Conservation (phyloP, 169 alveolate species). For the Cyclospora cayetanensis region DNA sequence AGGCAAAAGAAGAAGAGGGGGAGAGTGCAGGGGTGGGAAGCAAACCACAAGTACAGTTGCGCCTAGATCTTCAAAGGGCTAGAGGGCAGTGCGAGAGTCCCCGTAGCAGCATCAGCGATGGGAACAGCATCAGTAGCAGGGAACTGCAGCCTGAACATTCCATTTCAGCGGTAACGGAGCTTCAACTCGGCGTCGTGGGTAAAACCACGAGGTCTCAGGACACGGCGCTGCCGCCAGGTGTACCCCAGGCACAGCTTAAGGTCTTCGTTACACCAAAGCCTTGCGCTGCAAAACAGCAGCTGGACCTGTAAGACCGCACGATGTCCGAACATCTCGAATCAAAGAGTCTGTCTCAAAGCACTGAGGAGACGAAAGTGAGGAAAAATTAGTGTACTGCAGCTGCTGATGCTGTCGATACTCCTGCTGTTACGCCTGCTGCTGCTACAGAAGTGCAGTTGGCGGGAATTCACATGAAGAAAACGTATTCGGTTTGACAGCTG, state of each 20-base stretch:
- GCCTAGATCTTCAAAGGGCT: too few relatives aligned
- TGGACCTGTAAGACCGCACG: not conserved
- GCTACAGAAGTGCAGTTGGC: not conserved
- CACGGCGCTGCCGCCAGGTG: not conserved
- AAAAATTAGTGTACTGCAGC: too few relatives aligned
- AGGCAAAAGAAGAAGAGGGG: too few relatives aligned
- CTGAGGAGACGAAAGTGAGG: not conserved
- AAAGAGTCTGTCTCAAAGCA: not conserved
- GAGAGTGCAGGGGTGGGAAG: too few relatives aligned
- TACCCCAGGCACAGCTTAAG: not conserved
- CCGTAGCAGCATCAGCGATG: not conserved
- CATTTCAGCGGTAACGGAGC: not conserved
- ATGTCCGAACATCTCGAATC: not conserved
- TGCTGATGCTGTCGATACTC: too few relatives aligned
- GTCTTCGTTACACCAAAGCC: not conserved
- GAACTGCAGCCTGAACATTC: not conserved
- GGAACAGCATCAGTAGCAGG: not conserved
- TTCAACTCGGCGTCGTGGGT: not conserved
- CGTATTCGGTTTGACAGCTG: not conserved
- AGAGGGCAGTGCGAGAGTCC: too few relatives aligned
- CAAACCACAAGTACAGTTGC: too few relatives aligned
- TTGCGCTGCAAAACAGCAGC: not conserved
- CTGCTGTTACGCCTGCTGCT: not conserved
- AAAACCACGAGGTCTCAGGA: not conserved
- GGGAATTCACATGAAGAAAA: not conserved